Base-by-base conservation (phyloP, 2,329 filamentous ascomycete species). In the Alternaria postmessia region DNA sequence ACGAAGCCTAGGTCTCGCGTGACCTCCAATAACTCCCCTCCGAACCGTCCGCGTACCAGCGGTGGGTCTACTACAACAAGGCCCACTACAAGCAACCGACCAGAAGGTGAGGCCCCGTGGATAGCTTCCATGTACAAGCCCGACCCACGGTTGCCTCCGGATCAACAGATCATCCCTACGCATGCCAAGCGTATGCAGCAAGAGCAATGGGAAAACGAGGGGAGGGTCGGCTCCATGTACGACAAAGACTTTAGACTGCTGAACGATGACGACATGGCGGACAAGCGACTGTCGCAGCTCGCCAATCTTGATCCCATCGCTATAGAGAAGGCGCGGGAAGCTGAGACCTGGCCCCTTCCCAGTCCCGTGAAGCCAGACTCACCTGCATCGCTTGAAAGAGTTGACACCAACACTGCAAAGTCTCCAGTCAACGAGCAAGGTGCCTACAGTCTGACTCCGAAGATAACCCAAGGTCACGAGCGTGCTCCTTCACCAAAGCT, bases 81-180 rank as follows among this genome's bases (percentile, higher is more conserved):
- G 78, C 84, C 71, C 75, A 84, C 78, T 87, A 92, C 81, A 82
- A 88, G 61, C 88, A 92, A 85, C 74, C 87, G 89, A 42, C 94
- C 94, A 0, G 95, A 98, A 82, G 95, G 95, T 20, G 94, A 98
- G 54, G 93, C 95, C 9, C 95, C 95, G 52, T 99, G 95, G 95
- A 87, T 98, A 80, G 87, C 95, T 46, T 92, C 91, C 22, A 93
- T 96, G 80, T 99, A 97, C 79, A 96, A 96, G 74, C 95, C 95
- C 0, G 95, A 99, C 75, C 95, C 95, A 30, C 90, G 93, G 62
- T 83, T 99, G 34, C 95, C 95, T 6, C 95, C 93, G 0, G 95
- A 99, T 63, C 92, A 99, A 78, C 95, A 99, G 75, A 89, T 99
- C 54, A 87, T 99, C 11, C 95, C 95, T 1, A 98, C 95, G 0